phyloP scores from a whole-genome alignment of 257 asterid species.

The Capsicum rhomboideum region DNA sequence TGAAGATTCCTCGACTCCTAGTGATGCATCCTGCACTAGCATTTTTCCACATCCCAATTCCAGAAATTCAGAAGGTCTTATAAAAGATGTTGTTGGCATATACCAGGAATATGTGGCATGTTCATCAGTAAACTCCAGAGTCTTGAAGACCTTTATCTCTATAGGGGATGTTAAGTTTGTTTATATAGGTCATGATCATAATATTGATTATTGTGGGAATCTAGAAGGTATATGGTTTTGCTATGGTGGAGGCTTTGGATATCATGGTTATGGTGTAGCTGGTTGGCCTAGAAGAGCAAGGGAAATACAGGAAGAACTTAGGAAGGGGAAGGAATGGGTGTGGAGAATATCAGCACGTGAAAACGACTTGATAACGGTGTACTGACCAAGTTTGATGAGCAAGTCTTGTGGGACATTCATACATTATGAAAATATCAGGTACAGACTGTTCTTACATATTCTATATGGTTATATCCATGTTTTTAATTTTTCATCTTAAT shows the following conservation, averaged over 20 bases:
- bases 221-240: constrained; percentile 78
- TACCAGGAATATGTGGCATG: constrained; percentile 62
- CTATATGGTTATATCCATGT: neutral
- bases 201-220: constrained; percentile 74
- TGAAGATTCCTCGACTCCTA: neutral
- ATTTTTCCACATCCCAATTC: constrained; percentile 95
- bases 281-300: constrained; percentile 71
- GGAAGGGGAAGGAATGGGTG: constrained; percentile 43
- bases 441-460: neutral
- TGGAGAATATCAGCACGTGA: constrained; percentile 72
- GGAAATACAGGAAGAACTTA: constrained; percentile 65
- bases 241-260: constrained; percentile 92
- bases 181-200: constrained; percentile 91
- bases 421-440: constrained; percentile 10
- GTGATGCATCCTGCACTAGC: constrained; percentile 46
- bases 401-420: constrained; percentile 59
- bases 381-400: constrained; percentile 66
- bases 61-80: constrained; percentile 75
- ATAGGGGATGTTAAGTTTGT: constrained; percentile 82
- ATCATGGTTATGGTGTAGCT: constrained; percentile 82
- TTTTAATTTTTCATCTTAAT: no score
- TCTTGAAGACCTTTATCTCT: constrained; percentile 48
- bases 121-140: constrained; percentile 61
- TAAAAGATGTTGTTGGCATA: constrained; percentile 45
- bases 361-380: constrained; percentile 57